phyloP scores from a whole-genome alignment of 768 basidiomycete genomes.

The Termitomyces sp. region DNA sequence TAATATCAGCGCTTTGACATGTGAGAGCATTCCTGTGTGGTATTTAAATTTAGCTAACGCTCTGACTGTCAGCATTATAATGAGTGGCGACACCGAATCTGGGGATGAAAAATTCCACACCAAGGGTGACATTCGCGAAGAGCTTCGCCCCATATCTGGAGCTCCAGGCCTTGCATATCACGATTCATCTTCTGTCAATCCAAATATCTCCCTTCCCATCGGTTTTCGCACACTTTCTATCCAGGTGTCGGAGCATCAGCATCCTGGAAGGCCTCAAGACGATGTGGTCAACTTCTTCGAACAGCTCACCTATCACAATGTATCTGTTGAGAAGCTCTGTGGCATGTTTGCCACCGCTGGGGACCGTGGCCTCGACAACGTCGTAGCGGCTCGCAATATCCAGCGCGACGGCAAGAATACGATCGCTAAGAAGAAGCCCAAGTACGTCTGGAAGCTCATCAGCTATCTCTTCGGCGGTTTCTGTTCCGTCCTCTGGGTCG shows the following conservation, averaged over 20 bases:
- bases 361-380: conserved; percentile 10
- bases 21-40: too few species aligned
- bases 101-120: too few species aligned
- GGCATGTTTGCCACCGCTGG: conserved; percentile 10
- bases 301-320: conserved; percentile 8
- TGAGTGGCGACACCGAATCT: too few species aligned
- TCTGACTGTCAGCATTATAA: too few species aligned
- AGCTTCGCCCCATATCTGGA: not conserved
- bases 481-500: conserved; percentile 15
- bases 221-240: conserved; percentile 17
- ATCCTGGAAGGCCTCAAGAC: not conserved
- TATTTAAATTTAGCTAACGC: too few species aligned
- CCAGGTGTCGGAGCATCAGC: conserved; percentile 8
- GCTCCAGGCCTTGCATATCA: not conserved
- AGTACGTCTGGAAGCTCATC: conserved; percentile 12
- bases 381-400: conserved; percentile 6
- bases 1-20: conserved; percentile 20
- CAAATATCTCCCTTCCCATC: conserved; percentile 8
- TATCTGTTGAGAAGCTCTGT: conserved; percentile 11
- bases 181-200: not conserved
- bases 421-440: conserved; percentile 4
- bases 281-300: conserved; percentile 5
- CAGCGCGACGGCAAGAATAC: conserved; percentile 15
- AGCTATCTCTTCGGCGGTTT: conserved; percentile 16
- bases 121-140: too few species aligned